These are phyloP conservation scores for Exophiala sp. DNA, from an alignment of 2,329 filamentous ascomycete species.

Conservation along the genomic window DNA sequence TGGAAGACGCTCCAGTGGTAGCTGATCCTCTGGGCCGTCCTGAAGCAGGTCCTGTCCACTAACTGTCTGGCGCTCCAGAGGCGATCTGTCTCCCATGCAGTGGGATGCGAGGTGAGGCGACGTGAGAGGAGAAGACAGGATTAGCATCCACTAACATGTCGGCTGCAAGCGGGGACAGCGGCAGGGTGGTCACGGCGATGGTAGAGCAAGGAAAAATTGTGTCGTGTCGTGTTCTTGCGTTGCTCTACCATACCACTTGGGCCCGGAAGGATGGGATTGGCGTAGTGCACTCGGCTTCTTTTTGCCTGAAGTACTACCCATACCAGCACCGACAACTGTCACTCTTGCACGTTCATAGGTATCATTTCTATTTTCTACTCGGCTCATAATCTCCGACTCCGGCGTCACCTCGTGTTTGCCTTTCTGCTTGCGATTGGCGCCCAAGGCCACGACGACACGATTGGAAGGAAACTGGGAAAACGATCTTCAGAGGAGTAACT, in stretches of 20 bases:
- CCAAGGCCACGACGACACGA: too few species aligned
- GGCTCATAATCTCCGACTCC: background rate
- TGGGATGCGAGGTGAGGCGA: background rate
- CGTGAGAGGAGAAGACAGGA: constrained; percentile 14
- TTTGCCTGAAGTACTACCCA: background rate
- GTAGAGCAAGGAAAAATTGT: constrained; percentile 3
- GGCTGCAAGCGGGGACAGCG: constrained; percentile 13
- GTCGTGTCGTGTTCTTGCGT: background rate
- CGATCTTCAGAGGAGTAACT: too few species aligned
- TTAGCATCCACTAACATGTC: constrained; percentile 10
- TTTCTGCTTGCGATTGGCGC: background rate
- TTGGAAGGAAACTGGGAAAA: too few species aligned
- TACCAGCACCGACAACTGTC: background rate
- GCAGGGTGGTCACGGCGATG: background rate
- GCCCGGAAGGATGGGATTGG: background rate
- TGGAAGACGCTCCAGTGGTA: background rate
- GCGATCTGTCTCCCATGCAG: background rate
- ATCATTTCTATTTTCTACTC: background rate
- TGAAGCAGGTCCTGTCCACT: background rate
- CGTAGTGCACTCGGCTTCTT: background rate
- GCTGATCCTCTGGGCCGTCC: background rate
- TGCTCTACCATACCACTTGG: background rate
- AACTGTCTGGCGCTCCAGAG: background rate
- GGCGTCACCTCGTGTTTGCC: too few species aligned
- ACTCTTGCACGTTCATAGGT: background rate